Percentiles rank a stretch among this genome's conserved stretches.
Conservation (phyloP, 1,284 basidiomycete genomes). For the Veloporphyrellus conicus region DNA sequence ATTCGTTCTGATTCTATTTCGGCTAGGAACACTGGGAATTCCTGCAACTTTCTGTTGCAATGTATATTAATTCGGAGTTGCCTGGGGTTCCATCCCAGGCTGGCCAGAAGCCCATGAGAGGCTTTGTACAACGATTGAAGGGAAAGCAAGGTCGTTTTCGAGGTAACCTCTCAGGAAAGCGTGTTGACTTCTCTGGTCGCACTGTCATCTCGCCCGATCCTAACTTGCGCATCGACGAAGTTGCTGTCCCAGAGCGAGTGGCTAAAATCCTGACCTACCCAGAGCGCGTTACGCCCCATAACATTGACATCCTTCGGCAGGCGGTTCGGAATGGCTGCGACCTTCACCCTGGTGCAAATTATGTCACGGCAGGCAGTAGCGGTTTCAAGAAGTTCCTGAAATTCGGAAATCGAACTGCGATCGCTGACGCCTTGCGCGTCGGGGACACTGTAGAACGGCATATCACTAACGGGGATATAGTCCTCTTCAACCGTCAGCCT, state of each 20-base stretch:
- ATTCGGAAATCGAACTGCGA: slow-evolving; percentile 70
- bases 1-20: slow-evolving; percentile 9
- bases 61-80: slow-evolving; percentile 98
- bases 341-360: slow-evolving; percentile 94
- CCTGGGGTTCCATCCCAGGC: slow-evolving; percentile 86
- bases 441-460: slow-evolving; percentile 94
- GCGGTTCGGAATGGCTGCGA: slow-evolving; percentile 90
- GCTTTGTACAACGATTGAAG: slow-evolving; percentile 97
- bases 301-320: slow-evolving; percentile 74
- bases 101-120: slow-evolving; percentile 88
- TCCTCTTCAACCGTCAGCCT: slow-evolving; percentile 98
- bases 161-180: slow-evolving; percentile 97
- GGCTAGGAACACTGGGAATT: slow-evolving; percentile 96
- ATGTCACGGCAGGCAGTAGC: slow-evolving; percentile 74
- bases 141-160: slow-evolving; percentile 99
- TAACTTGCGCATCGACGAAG: slow-evolving; percentile 96
- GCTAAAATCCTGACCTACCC: slow-evolving; percentile 97
- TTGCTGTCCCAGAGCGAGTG: slow-evolving; percentile 94
- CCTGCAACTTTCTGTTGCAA: slow-evolving; percentile 88
- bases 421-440: slow-evolving; percentile 75
- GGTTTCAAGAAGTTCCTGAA: slow-evolving; percentile 84
- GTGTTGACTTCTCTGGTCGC: slow-evolving; percentile 97
- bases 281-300: slow-evolving; percentile 91
- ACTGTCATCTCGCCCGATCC: slow-evolving; percentile 99
- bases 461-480: slow-evolving; percentile 93